Percentiles rank a stretch among this genome's conserved stretches.
These are phyloP conservation scores for Aquilaria yunnanensis DNA, from an alignment of 345 rosid species.

Conservation along the genomic window DNA sequence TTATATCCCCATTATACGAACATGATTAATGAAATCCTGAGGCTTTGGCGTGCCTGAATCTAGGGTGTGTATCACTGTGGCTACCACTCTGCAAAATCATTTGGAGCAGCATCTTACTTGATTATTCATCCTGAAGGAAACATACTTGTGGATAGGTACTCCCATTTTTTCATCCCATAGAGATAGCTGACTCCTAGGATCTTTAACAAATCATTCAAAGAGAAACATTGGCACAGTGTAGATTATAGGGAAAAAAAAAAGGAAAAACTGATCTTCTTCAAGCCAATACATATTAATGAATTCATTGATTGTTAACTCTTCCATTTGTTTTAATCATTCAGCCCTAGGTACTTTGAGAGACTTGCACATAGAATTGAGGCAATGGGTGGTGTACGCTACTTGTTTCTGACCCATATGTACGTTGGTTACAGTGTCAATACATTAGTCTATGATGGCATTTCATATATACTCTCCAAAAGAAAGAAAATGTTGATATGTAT, in stretches of 20 bases:
- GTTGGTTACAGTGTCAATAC: neutral
- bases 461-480: neutral
- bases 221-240: neutral
- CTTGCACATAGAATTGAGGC: conserved; percentile 41
- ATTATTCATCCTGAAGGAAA: conserved; percentile 54
- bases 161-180: neutral
- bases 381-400: conserved; percentile 49
- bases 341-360: conserved; percentile 52
- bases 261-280: neutral
- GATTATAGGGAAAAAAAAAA: neutral
- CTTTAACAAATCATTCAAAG: neutral
- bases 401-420: conserved; percentile 65
- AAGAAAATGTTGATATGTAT: conserved; percentile 8
- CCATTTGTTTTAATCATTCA: conserved; percentile 19
- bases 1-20: too few species aligned
- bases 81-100: conserved; percentile 61
- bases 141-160: conserved; percentile 56
- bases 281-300: too few species aligned
- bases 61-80: conserved; percentile 70
- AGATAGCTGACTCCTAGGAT: neutral
- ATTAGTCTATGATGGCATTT: too few species aligned
- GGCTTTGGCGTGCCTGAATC: conserved; percentile 8
- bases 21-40: too few species aligned
- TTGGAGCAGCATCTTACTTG: conserved; percentile 54
- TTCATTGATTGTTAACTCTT: conserved; percentile 4